Conservation (phyloP, 2,329 filamentous ascomycete genomes). For the Colletotrichum filicis region DNA sequence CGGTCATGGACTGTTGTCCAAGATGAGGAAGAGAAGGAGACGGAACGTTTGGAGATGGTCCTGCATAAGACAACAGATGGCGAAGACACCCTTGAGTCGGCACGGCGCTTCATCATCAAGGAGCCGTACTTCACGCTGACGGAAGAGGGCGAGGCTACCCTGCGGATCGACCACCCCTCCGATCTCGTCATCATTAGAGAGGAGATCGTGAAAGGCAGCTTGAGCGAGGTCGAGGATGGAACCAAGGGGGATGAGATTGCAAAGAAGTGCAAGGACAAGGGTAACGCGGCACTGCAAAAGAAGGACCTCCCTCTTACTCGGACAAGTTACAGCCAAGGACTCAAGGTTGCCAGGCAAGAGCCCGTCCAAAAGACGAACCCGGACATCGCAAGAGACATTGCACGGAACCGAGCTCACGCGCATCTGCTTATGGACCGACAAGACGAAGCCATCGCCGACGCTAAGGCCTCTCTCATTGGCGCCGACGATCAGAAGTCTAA, state of each 20-base stretch:
- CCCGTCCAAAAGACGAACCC: conserved; percentile 1
- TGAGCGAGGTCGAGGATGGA: background rate
- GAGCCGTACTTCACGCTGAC: conserved; percentile 61
- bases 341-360: conserved; percentile 28
- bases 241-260: conserved; percentile 27
- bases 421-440: conserved; percentile 44
- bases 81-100: conserved; percentile 46
- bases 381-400: conserved; percentile 44
- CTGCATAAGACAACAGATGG: conserved; percentile 48
- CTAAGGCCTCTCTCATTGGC: conserved; percentile 42
- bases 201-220: background rate
- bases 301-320: conserved; percentile 38
- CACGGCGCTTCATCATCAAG: conserved; percentile 53
- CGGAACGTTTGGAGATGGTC: conserved; percentile 43
- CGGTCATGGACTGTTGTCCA: conserved; percentile 47
- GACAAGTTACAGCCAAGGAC: conserved; percentile 41
- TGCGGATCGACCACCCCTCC: conserved; percentile 51
- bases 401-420: conserved; percentile 45
- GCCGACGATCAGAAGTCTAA: conserved; percentile 10
- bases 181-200: conserved; percentile 40
- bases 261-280: conserved; percentile 40
- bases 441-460: conserved; percentile 45
- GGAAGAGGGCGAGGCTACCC: conserved; percentile 49
- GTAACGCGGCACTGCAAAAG: conserved; percentile 42
- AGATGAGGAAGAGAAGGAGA: conserved; percentile 39